These are phyloP conservation scores for Kluyveromyces siamensis DNA, from an alignment of 805 yeast species.

Conservation along the genomic window DNA sequence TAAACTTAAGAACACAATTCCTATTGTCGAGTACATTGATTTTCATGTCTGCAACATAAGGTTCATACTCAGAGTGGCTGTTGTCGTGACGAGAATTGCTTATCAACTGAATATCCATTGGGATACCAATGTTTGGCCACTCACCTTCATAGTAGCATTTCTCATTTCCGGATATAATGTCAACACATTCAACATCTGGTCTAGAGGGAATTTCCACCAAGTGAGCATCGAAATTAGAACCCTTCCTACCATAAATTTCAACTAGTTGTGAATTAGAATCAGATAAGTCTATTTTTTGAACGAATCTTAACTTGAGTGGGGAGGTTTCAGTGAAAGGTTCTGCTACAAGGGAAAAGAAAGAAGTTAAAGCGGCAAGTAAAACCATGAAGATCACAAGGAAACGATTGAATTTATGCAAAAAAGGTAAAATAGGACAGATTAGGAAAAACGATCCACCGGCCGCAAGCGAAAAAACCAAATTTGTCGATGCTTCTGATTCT, in stretches of 20 bases:
- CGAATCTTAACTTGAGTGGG: constrained; percentile 67
- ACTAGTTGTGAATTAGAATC: constrained; percentile 26
- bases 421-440: constrained; percentile 52
- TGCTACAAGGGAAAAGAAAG: constrained; percentile 31
- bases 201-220: constrained; percentile 49
- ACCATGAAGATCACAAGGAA: constrained; percentile 36
- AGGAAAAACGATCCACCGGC: constrained; percentile 30
- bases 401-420: constrained; percentile 57
- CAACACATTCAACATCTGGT: constrained; percentile 28
- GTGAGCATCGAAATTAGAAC: constrained; percentile 35
- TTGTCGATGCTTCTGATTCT: constrained; percentile 45
- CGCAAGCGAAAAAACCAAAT: constrained; percentile 30
- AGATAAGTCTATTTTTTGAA: constrained; percentile 49
- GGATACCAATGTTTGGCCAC: constrained; percentile 40
- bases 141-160: constrained; percentile 43
- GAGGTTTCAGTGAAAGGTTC: constrained; percentile 51
- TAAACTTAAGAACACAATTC: constrained; percentile 53
- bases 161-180: constrained; percentile 39
- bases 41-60: constrained; percentile 52
- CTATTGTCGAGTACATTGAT: constrained; percentile 55
- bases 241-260: constrained; percentile 42
- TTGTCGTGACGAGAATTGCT: constrained; percentile 38
- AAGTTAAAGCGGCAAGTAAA: constrained; percentile 31
- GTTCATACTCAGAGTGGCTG: constrained; percentile 48
- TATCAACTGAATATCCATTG: constrained; percentile 41